These are phyloP conservation scores for Xylaria venustula DNA, from an alignment of 495 filamentous ascomycete species.

Conservation along the genomic window DNA sequence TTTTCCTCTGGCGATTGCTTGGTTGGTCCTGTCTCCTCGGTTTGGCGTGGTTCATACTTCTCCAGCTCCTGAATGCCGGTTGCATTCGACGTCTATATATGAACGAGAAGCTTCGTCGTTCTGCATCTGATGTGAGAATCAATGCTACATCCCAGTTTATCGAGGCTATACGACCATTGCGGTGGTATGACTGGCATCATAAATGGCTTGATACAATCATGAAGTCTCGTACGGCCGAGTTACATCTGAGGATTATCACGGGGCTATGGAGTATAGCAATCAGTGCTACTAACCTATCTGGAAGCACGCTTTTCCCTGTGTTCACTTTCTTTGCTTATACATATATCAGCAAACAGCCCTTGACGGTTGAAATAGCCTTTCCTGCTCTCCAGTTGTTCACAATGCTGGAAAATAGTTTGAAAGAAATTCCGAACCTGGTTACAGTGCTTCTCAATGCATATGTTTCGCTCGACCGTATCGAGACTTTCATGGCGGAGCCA, in stretches of 20 bases:
- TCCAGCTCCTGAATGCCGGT: constrained; percentile 62
- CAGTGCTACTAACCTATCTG: constrained; percentile 59
- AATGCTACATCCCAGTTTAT: constrained; percentile 78
- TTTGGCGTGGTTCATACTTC: constrained; percentile 59
- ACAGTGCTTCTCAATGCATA: constrained; percentile 70
- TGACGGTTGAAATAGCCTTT: constrained; percentile 77
- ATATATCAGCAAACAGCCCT: constrained; percentile 56
- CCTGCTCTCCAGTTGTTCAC: constrained; percentile 75
- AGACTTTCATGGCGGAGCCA: constrained; percentile 80
- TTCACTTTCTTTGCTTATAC: constrained; percentile 79
- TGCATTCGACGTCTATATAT: constrained; percentile 60
- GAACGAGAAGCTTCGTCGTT: constrained; percentile 63
- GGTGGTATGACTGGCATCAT: constrained; percentile 86
- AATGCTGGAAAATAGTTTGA: constrained; percentile 67
- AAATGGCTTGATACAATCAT: constrained; percentile 74
- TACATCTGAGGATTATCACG: constrained; percentile 64
- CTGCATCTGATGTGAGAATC: constrained; percentile 67
- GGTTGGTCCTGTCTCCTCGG: constrained; percentile 78
- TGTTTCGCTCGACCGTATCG: constrained; percentile 74
- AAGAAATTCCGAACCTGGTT: constrained; percentile 68
- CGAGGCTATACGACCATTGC: constrained; percentile 77
- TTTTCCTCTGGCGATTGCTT: constrained; percentile 71
- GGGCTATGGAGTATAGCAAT: constrained; percentile 60
- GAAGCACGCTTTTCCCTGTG: constrained; percentile 71
- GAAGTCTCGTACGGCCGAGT: constrained; percentile 64